These are phyloP conservation scores for Teratosphaeria nubilosa DNA, from an alignment of 2,329 filamentous ascomycete genomes.

Conservation along the genomic window DNA sequence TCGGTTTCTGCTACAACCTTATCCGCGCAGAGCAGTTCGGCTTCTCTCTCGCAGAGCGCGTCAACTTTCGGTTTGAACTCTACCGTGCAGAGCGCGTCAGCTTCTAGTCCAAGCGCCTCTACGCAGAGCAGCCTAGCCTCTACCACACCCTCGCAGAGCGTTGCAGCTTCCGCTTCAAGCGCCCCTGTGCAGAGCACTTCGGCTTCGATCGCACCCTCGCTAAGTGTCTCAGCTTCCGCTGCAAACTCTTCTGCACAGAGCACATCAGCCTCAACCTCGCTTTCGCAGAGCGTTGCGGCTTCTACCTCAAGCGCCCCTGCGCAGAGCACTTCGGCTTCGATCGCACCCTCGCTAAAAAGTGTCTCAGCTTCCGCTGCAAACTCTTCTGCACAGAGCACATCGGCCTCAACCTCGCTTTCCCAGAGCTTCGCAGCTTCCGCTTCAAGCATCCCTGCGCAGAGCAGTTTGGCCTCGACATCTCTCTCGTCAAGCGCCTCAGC, in stretches of 20 bases:
- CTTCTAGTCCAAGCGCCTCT: neutral
- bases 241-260: neutral
- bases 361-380: neutral
- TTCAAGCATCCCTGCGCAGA: neutral
- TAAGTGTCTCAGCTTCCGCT: neutral
- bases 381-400: neutral
- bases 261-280: neutral
- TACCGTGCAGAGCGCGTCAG: neutral
- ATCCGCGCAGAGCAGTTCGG: neutral
- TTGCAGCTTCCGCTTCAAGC: no score
- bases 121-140: neutral
- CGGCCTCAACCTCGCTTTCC: neutral
- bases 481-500: neutral
- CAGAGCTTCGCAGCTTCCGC: neutral
- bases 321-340: neutral
- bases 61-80: no score
- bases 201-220: neutral
- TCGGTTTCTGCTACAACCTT: neutral
- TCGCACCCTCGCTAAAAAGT: no score
- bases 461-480: neutral
- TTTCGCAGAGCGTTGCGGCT: neutral
- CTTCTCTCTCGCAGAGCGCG: neutral
- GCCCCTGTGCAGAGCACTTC: no score
- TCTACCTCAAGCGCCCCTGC: neutral
- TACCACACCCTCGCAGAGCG: neutral